These are phyloP conservation scores for Termitomyces sp. DNA, from an alignment of 768 basidiomycete genomes.

Conservation along the genomic window DNA sequence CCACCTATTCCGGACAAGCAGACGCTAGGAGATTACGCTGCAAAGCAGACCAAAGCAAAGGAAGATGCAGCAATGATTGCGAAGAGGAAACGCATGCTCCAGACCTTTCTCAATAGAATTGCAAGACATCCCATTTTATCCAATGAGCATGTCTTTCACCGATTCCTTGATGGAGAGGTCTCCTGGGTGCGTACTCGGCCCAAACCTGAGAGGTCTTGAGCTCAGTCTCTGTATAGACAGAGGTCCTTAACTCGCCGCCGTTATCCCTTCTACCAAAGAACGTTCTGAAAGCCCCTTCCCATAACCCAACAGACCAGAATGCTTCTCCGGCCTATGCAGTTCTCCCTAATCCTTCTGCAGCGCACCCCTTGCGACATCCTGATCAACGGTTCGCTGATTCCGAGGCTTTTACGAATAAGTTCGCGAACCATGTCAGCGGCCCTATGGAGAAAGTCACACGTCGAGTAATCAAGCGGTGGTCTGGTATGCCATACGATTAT, in stretches of 20 bases:
- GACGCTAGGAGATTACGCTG: slow-evolving; percentile 91
- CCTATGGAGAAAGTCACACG: slow-evolving; percentile 97
- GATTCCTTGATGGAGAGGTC: slow-evolving; percentile 92
- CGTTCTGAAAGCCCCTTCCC: slow-evolving; percentile 89
- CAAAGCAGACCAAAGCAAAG: slow-evolving; percentile 94
- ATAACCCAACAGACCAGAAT: slow-evolving; percentile 83
- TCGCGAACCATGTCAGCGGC: slow-evolving; percentile 85
- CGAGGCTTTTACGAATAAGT: slow-evolving; percentile 93
- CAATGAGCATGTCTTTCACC: slow-evolving; percentile 93
- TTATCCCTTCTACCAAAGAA: slow-evolving; percentile 92
- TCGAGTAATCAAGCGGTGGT: slow-evolving; percentile 90
- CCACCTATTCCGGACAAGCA: slow-evolving; percentile 98
- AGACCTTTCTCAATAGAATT: slow-evolving; percentile 90
- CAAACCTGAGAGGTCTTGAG: background rate
- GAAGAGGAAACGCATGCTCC: slow-evolving; percentile 88
- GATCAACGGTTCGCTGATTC: slow-evolving; percentile 97
- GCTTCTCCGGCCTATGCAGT: slow-evolving; percentile 72
- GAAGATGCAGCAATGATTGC: slow-evolving; percentile 93
- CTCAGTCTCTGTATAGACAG: slow-evolving; percentile 45
- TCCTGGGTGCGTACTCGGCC: slow-evolving; percentile 69
- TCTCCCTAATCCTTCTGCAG: slow-evolving; percentile 84
- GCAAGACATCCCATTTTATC: slow-evolving; percentile 92
- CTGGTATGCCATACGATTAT: slow-evolving; percentile 47
- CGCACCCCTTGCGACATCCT: slow-evolving; percentile 84
- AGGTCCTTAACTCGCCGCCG: slow-evolving; percentile 91